These are phyloP conservation scores for Gossypium sturtianum DNA, from an alignment of 345 rosid species.

Conservation along the genomic window DNA sequence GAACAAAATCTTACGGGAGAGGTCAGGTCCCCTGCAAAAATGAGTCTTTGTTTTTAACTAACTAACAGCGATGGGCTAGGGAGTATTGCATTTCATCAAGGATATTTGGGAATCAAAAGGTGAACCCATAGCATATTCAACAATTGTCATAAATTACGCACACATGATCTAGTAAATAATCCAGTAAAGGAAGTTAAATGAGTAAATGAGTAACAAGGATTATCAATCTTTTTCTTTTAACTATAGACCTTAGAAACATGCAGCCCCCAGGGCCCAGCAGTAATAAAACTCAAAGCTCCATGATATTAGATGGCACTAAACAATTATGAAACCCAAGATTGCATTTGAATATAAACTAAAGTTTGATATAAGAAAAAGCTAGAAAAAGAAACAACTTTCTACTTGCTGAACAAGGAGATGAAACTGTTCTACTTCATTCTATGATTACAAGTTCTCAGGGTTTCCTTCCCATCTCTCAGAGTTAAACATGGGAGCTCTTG, in stretches of 20 bases:
- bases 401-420: not conserved
- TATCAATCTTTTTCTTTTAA: not conserved
- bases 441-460: not conserved
- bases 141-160: too few relatives aligned
- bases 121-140: too few relatives aligned
- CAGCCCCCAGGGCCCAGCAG: not conserved
- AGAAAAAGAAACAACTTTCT: not conserved
- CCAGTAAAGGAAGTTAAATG: not conserved
- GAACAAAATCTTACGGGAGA: too few relatives aligned
- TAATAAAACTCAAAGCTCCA: not conserved
- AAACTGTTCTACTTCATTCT: not conserved
- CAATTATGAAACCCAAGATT: not conserved
- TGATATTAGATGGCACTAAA: not conserved
- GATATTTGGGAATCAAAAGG: too few relatives aligned
- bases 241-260: not conserved
- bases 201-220: too few relatives aligned
- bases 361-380: not conserved
- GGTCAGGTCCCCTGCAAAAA: too few relatives aligned
- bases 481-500: not conserved
- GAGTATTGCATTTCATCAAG: too few relatives aligned
- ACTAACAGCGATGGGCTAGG: too few relatives aligned
- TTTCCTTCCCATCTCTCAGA: not conserved
- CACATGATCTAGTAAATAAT: not conserved
- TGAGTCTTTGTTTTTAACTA: too few relatives aligned
- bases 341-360: not conserved